Evolutionary conservation across 164 flowering plant species (phyloP), one percentile per base, ranked within the genome.

Genomic region (Dillenia suffruticosa): DNA sequence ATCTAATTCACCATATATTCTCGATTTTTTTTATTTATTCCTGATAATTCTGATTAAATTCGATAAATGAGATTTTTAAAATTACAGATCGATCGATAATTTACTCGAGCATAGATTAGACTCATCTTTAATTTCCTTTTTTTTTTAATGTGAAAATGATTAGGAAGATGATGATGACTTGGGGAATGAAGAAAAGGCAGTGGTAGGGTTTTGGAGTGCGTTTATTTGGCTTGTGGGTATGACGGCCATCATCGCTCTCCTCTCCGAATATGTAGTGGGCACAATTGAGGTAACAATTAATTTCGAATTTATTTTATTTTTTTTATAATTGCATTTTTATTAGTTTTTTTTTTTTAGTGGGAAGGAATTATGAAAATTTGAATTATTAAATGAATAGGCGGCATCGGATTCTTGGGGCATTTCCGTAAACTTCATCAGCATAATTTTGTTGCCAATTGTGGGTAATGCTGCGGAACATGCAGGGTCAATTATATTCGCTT

Each of bases 381-480:
- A 24, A 11, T 44, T 10, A 12, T 2, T 57, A 24, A 12, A 19
- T 56, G 43, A 63, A n/a, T 77, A 93, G 99, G 85, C 56, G 56
- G 92, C 97, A 55, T 87, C 98, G 1, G 74, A 76, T 10, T 74
- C 94, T 6, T 93, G 96, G 98, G 92, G 96, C 0, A 56, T 95
- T 15, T 89, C 97, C 1, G 84, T 92, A 1, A 81, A 86, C 76
- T 95, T 95, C 80, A 77, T 91, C 53, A 89, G 97, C 78, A 78
- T 95, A 17, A 89, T 95, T 58, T 63, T 95, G 76, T 77, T 95
- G 19, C 96, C 99, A 22, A 88, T 95, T 13, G 96, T 89, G 49
- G 97, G 99, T 61, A 95, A 95, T 69, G 99, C 96, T 2, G 96
- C 97, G 1, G 99, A 95, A 65, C 97, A 92, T 62, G 94, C 99